Percentiles rank a stretch among this genome's conserved stretches.
phyloP scores from a whole-genome alignment of 2,329 filamentous ascomycete species.

The Aspergillus arachidicola region DNA sequence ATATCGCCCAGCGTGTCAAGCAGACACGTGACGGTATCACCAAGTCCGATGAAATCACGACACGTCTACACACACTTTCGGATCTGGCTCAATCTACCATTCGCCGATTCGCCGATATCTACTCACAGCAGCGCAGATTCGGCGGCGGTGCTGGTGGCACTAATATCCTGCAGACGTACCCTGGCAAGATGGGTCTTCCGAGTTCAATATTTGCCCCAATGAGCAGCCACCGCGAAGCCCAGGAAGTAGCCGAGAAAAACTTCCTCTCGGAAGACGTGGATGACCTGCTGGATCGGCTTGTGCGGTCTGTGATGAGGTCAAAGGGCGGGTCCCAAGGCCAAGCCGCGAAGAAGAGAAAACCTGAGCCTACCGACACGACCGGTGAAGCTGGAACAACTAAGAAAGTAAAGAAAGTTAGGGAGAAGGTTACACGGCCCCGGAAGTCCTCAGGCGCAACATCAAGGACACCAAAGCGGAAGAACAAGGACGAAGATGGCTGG shows the following conservation, averaged over 20 bases:
- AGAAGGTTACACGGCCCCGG: constrained; percentile 34
- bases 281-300: constrained; percentile 74
- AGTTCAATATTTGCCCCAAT: constrained; percentile 75
- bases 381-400: constrained; percentile 28
- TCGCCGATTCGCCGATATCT: constrained; percentile 81
- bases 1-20: constrained; percentile 91
- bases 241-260: constrained; percentile 82
- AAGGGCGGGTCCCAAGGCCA: constrained; percentile 43
- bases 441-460: constrained; percentile 36
- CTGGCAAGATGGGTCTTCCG: constrained; percentile 79
- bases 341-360: constrained; percentile 46
- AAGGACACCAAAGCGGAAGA: constrained; percentile 41
- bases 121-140: constrained; percentile 66
- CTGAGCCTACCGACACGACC: constrained; percentile 34
- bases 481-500: constrained; percentile 43
- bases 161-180: constrained; percentile 74
- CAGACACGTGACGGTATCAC: constrained; percentile 80
- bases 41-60: constrained; percentile 49
- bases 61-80: constrained; percentile 75
- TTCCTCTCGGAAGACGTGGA: constrained; percentile 78
- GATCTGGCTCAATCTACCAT: constrained; percentile 84
- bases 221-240: constrained; percentile 74
- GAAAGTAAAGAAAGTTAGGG: constrained; percentile 32
- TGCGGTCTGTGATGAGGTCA: constrained; percentile 68
- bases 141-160: constrained; percentile 41